Percentiles rank a stretch among this genome's conserved stretches.
These are phyloP conservation scores for Galium porrigens DNA, from an alignment of 305 asterid species.

Conservation along the genomic window DNA sequence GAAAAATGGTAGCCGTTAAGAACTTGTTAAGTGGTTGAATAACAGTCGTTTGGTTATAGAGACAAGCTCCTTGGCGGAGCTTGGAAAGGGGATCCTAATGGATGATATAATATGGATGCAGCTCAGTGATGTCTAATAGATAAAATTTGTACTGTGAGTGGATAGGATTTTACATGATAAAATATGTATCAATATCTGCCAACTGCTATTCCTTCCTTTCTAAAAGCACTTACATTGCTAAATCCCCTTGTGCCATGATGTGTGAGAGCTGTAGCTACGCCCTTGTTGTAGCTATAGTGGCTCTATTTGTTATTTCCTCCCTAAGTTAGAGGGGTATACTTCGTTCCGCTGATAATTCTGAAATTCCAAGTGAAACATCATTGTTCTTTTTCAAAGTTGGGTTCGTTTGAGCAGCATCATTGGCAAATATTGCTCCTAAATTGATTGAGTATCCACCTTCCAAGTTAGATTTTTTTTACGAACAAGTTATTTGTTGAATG, in stretches of 20 bases:
- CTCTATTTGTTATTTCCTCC: not conserved
- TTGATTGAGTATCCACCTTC: not conserved
- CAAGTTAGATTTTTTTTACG: not conserved
- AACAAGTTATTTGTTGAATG: not conserved
- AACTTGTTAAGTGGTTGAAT: not conserved
- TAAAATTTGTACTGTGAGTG: not conserved
- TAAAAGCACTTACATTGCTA: not conserved
- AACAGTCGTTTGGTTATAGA: not conserved
- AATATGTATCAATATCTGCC: not conserved
- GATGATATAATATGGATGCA: not conserved
- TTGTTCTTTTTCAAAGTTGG: not conserved
- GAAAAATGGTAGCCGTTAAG: not conserved
- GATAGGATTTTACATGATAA: not conserved
- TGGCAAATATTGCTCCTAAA: not conserved
- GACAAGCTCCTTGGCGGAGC: not conserved
- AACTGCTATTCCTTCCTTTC: not conserved
- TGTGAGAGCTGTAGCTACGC: not conserved
- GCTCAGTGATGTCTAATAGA: not conserved
- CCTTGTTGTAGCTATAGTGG: not conserved
- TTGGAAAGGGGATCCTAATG: not conserved
- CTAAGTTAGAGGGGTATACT: not conserved
- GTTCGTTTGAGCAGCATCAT: not conserved
- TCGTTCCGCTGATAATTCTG: not conserved
- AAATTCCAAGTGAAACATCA: not conserved
- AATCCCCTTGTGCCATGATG: not conserved